phyloP scores from a whole-genome alignment of 768 basidiomycete species.

The Pholiota molesta region DNA sequence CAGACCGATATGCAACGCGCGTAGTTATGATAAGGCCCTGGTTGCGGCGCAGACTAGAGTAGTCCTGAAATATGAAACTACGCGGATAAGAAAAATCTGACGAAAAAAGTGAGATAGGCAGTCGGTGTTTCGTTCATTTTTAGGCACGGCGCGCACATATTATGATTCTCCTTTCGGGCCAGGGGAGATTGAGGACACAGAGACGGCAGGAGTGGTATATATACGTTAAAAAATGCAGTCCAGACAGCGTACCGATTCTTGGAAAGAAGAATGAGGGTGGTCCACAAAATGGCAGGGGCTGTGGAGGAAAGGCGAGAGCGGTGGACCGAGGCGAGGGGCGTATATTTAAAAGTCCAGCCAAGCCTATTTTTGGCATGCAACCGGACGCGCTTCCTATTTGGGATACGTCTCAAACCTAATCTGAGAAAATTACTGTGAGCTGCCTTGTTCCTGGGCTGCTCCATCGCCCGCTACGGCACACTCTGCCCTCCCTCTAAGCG shows the following conservation, averaged over 20 bases:
- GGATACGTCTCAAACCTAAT: slow-evolving; percentile 18
- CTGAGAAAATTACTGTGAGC: neutral
- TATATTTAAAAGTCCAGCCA: slow-evolving; percentile 20
- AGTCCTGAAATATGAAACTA: neutral
- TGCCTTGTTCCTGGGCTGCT: slow-evolving; percentile 11
- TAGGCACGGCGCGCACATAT: neutral
- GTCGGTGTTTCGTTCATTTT: neutral
- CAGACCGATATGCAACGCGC: slow-evolving; percentile 1
- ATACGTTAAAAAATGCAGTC: neutral
- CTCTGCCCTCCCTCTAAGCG: slow-evolving; percentile 6
- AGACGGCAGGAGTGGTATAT: neutral
- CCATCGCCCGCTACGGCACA: slow-evolving; percentile 1
- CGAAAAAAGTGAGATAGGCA: neutral
- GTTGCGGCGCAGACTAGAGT: slow-evolving; percentile 6
- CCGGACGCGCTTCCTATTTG: slow-evolving; percentile 11
- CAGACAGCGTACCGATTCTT: neutral
- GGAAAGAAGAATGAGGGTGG: neutral
- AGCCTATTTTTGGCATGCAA: slow-evolving; percentile 22
- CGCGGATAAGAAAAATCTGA: slow-evolving; percentile 2
- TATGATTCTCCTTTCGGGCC: neutral
- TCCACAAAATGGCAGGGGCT: neutral
- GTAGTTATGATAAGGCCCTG: neutral
- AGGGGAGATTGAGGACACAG: neutral
- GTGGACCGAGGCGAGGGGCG: slow-evolving; percentile 9
- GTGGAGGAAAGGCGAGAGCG: slow-evolving; percentile 14